A percentile compares a stretch with the other conserved stretches of the same genome.
phyloP scores from a whole-genome alignment of 495 filamentous ascomycete genomes.

The Penicillium coprophilum region DNA sequence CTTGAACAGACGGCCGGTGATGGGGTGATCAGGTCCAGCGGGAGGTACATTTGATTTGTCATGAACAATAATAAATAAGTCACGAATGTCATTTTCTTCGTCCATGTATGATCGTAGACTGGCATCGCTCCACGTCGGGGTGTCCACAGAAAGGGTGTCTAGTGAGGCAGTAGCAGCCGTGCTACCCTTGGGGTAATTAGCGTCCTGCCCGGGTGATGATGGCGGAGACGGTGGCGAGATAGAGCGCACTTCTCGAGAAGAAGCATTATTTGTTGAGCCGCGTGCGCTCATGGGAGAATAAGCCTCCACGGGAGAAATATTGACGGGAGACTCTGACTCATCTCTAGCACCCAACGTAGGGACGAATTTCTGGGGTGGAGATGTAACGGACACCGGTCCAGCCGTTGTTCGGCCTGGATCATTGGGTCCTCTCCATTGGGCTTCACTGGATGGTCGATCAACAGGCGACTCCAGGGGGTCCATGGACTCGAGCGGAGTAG shows the following conservation, averaged over 20 bases:
- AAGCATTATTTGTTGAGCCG: constrained; percentile 62
- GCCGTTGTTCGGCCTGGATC: constrained; percentile 13
- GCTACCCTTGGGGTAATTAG: constrained; percentile 29
- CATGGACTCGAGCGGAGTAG: constrained; percentile 22
- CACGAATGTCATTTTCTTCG: constrained; percentile 84
- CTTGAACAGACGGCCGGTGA: constrained; percentile 75
- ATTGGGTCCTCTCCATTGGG: constrained; percentile 21
- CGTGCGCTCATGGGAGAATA: constrained; percentile 46
- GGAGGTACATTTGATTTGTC: constrained; percentile 80
- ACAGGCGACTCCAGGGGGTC: constrained; percentile 29
- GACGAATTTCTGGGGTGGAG: constrained; percentile 37
- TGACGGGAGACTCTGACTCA: constrained; percentile 72
- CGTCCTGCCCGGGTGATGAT: constrained; percentile 63
- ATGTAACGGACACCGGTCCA: constrained; percentile 28
- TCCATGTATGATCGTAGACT: constrained; percentile 87
- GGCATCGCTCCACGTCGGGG: constrained; percentile 76
- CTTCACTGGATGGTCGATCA: constrained; percentile 31
- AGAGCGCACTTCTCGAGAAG: constrained; percentile 61
- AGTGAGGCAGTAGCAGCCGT: constrained; percentile 43
- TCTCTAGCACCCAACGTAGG: constrained; percentile 46
- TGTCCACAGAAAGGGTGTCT: constrained; percentile 38
- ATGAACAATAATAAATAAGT: constrained; percentile 86
- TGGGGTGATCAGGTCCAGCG: constrained; percentile 75
- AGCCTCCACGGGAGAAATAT: constrained; percentile 56
- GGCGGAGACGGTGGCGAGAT: constrained; percentile 61